Percentiles rank a stretch among this genome's conserved stretches.
phyloP scores from a whole-genome alignment of 2,329 filamentous ascomycete species.

The Basipetospora chlamydospora region DNA sequence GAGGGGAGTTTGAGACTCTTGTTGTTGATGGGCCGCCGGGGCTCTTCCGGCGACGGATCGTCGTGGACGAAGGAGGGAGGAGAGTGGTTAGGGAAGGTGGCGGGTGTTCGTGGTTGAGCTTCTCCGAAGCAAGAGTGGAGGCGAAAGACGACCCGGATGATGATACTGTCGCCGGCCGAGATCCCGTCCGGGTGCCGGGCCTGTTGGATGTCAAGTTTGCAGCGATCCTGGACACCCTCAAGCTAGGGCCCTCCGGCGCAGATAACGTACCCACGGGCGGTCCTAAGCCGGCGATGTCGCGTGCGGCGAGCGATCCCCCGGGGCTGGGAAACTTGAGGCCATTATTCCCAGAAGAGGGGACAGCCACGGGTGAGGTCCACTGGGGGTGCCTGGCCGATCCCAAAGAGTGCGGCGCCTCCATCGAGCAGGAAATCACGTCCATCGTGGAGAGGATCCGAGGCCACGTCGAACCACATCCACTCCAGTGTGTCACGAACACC shows the following conservation, averaged over 20 bases:
- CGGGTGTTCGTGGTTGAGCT: conserved; percentile 58
- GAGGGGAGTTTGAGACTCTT: conserved; percentile 91
- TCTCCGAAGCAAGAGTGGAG: conserved; percentile 41
- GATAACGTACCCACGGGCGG: too few species aligned
- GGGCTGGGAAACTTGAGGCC: neutral
- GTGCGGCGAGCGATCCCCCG: neutral
- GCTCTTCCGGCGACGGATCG: conserved; percentile 60
- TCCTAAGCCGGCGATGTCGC: neutral
- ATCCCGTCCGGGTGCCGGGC: conserved; percentile 39
- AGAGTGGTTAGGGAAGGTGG: conserved; percentile 52
- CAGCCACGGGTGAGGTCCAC: conserved; percentile 12
- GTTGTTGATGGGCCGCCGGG: conserved; percentile 63
- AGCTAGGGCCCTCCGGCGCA: neutral
- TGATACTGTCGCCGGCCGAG: too few species aligned
- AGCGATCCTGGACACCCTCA: conserved; percentile 17
- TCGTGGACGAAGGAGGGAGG: conserved; percentile 38
- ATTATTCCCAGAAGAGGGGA: neutral
- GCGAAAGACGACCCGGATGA: conserved; percentile 19
- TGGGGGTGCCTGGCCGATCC: conserved; percentile 24
- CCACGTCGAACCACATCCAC: conserved; percentile 20
- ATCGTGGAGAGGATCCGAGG: conserved; percentile 29
- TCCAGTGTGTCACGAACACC: conserved; percentile 35
- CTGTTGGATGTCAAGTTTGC: conserved; percentile 52
- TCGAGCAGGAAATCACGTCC: conserved; percentile 32
- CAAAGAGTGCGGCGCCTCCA: conserved; percentile 13